Percentiles rank a stretch among this genome's conserved stretches.
phyloP scores from a whole-genome alignment of 371 early-diverging fungal species.

The Mucor saturninus region DNA sequence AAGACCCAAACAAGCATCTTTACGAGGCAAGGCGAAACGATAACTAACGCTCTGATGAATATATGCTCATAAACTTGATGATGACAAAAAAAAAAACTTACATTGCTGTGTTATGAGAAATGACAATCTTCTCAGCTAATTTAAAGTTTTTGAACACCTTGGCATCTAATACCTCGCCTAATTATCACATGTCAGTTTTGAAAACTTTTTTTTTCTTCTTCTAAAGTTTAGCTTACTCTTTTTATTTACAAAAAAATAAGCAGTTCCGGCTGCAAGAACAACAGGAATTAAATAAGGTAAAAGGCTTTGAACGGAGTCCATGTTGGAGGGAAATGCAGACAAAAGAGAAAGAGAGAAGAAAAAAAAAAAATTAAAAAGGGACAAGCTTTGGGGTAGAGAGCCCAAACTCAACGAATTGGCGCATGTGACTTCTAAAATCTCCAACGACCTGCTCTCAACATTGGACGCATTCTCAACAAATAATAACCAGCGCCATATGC shows the following conservation, averaged over 20 bases:
- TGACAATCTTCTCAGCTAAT: conserved; percentile 74
- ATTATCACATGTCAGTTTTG: neutral
- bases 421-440: conserved; percentile 16
- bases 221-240: conserved; percentile 26
- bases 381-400: conserved; percentile 22
- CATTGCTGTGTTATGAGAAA: conserved; percentile 87
- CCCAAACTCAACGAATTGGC: conserved; percentile 10
- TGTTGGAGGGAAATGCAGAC: conserved; percentile 5
- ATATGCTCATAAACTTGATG: neutral
- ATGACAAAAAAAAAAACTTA: conserved; percentile 40
- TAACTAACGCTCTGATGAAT: conserved; percentile 58
- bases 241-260: conserved; percentile 44
- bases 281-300: conserved; percentile 51
- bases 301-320: conserved; percentile 44
- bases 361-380: conserved; percentile 15
- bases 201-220: conserved; percentile 1
- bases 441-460: conserved; percentile 42
- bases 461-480: conserved; percentile 53
- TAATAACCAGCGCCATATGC: conserved; percentile 63
- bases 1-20: conserved; percentile 76
- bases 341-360: conserved; percentile 2
- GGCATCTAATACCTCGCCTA: conserved; percentile 65
- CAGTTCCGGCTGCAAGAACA: conserved; percentile 48
- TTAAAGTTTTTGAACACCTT: conserved; percentile 83
- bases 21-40: conserved; percentile 81